A percentile compares a stretch with the other conserved stretches of the same genome.
Evolutionary conservation across 441 rosid species (phyloP).

Genomic region (Adansonia rubrostipa): DNA sequence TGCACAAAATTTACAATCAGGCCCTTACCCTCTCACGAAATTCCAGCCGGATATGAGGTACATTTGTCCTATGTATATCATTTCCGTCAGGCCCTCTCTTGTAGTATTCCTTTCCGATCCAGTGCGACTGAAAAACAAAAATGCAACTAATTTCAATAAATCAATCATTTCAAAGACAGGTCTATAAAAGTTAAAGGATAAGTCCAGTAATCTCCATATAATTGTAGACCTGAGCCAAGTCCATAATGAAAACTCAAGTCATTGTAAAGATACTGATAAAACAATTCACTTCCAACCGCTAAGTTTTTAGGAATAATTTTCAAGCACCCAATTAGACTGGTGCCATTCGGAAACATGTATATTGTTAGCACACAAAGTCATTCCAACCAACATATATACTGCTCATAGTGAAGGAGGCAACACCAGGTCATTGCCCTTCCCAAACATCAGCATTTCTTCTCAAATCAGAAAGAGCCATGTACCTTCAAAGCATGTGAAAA

Average conservation of each 20-base stretch:
- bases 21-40: conserved; percentile 79
- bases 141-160: not conserved
- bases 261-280: not conserved
- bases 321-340: not conserved
- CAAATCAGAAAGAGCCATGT: conserved; percentile 6
- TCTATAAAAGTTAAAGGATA: not conserved
- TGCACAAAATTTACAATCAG: not conserved
- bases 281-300: not conserved
- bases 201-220: not conserved
- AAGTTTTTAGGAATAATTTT: not conserved
- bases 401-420: not conserved
- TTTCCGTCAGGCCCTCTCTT: conserved; percentile 97
- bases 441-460: conserved; percentile 16
- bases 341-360: not conserved
- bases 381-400: not conserved
- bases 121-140: conserved; percentile 68
- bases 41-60: conserved; percentile 95
- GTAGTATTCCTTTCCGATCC: conserved; percentile 93
- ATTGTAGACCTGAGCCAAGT: not conserved
- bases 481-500: conserved; percentile 99
- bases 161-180: conserved; percentile 5
- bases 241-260: not conserved
- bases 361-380: not conserved
- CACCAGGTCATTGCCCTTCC: not conserved
- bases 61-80: conserved; percentile 90